These are phyloP conservation scores for Medicago ruthenica DNA, from an alignment of 306 rosid species.

Conservation along the genomic window DNA sequence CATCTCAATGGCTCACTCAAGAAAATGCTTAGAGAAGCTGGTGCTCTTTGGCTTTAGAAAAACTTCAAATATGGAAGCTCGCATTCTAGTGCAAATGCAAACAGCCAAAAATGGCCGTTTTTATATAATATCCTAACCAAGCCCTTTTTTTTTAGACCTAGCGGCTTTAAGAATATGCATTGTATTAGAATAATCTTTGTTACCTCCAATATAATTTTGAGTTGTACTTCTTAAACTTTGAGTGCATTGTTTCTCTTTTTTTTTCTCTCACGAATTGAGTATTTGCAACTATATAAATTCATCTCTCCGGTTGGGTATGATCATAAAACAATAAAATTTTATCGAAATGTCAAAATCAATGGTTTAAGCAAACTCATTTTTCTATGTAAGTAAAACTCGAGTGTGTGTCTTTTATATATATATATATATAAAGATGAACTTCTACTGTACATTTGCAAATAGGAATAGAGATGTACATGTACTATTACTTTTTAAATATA, in stretches of 20 bases:
- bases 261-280: background rate
- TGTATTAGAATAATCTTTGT: slow-evolving; percentile 40
- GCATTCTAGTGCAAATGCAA: slow-evolving; percentile 24
- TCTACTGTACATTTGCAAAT: too few species aligned
- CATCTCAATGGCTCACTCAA: slow-evolving; percentile 88
- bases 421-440: too few species aligned
- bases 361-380: too few species aligned
- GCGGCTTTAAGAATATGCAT: slow-evolving; percentile 47
- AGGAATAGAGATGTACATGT: too few species aligned
- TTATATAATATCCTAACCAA: slow-evolving; percentile 10
- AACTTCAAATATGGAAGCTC: background rate
- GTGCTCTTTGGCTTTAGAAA: slow-evolving; percentile 83
- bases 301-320: too few species aligned
- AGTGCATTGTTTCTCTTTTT: background rate
- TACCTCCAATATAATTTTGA: slow-evolving; percentile 33
- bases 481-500: too few species aligned
- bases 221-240: background rate
- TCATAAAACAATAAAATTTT: too few species aligned
- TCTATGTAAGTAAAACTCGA: too few species aligned
- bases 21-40: slow-evolving; percentile 89
- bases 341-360: too few species aligned
- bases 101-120: slow-evolving; percentile 32
- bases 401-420: too few species aligned
- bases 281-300: too few species aligned
- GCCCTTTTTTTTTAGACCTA: background rate